Evolutionary conservation across 2,329 filamentous ascomycete species (phyloP), one percentile per base, ranked within the genome.

Genomic region (Ophiostoma piceae): DNA sequence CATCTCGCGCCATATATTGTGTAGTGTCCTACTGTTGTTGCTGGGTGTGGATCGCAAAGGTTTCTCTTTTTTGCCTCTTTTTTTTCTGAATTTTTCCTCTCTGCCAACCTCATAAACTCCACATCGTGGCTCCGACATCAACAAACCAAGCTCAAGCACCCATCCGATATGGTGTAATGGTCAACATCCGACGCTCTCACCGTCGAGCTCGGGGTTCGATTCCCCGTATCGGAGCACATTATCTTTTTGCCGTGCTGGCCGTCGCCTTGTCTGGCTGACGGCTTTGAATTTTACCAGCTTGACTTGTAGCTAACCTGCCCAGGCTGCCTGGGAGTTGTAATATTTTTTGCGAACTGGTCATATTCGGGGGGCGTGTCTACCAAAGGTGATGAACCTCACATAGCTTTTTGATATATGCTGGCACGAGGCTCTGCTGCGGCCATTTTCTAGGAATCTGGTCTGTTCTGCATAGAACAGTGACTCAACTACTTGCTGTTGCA

Each of bases 131-230:
- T 11, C 39, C 39, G 39, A 2, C 39, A 41, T 11, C 8, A 41
- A 11, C 8, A 5, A 41, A 41, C 39, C 43, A 47, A 57, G 51
- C n/a, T 57, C 62, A 66, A 66, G 16, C 54, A 67, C 12, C 51
- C 66, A 68, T 71, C 70, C 70, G 70, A 71, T 71, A 71, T 71
- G 70, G 70, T 71, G 71, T 71, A 71, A 71, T 71, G 71, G 71
- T 60, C 68, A 71, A 71, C 71, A 71, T 71, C 71, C 71, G 71
- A 71, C 71, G 71, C 71, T 71, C 71, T 71, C 71, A 71, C 71
- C 71, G 71, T 71, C 71, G 71, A 71, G 71, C 71, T 71, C 71
- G 71, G 71, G 71, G 71, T 71, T 71, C 71, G 71, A 71, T 71
- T 71, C 71, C 71, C 71, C 71, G 71, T 71, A 71, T 71, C 71